phyloP scores from a whole-genome alignment of 106 monocot species.

The Alisma plantagoaquatica region DNA sequence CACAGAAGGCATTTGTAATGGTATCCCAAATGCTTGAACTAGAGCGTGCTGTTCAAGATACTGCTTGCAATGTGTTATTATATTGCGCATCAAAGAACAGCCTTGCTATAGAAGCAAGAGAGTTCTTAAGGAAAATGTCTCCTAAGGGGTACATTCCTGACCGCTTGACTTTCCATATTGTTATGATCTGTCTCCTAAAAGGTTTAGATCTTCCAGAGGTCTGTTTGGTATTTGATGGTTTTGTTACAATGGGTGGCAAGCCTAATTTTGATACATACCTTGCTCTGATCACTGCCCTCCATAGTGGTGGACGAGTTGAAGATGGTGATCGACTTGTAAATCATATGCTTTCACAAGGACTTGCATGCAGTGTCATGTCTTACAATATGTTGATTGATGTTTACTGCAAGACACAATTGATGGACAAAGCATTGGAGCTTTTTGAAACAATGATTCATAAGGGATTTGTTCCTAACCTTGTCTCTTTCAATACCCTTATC shows the following conservation, averaged over 20 bases:
- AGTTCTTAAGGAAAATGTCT: slow-evolving; percentile 36
- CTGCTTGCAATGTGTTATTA: slow-evolving; percentile 38
- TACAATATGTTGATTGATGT: slow-evolving; percentile 76
- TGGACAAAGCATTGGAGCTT: slow-evolving; percentile 46
- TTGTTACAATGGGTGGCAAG: slow-evolving; percentile 51
- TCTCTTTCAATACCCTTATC: slow-evolving; percentile 82
- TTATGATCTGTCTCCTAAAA: slow-evolving; percentile 43
- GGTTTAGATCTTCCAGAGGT: slow-evolving; percentile 24
- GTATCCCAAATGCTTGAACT: slow-evolving; percentile 32
- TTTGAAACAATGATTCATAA: slow-evolving; percentile 43
- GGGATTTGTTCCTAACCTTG: slow-evolving; percentile 47
- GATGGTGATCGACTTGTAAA: slow-evolving; percentile 32
- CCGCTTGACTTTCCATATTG: slow-evolving; percentile 26
- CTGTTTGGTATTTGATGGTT: slow-evolving; percentile 50
- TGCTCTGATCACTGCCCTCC: slow-evolving; percentile 22
- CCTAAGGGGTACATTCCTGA: slow-evolving; percentile 42
- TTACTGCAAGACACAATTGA: slow-evolving; percentile 47
- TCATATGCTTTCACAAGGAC: slow-evolving; percentile 27
- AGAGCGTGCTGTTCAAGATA: slow-evolving; percentile 9
- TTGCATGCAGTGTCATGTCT: slow-evolving; percentile 51
- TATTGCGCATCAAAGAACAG: slow-evolving; percentile 63
- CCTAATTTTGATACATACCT: slow-evolving; percentile 63
- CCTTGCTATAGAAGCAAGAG: slow-evolving; percentile 39
- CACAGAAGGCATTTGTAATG: slow-evolving; percentile 36
- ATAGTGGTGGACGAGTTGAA: slow-evolving; percentile 23